phyloP scores from a whole-genome alignment of 306 rosid genomes.

The Dicorynia guianensis region DNA sequence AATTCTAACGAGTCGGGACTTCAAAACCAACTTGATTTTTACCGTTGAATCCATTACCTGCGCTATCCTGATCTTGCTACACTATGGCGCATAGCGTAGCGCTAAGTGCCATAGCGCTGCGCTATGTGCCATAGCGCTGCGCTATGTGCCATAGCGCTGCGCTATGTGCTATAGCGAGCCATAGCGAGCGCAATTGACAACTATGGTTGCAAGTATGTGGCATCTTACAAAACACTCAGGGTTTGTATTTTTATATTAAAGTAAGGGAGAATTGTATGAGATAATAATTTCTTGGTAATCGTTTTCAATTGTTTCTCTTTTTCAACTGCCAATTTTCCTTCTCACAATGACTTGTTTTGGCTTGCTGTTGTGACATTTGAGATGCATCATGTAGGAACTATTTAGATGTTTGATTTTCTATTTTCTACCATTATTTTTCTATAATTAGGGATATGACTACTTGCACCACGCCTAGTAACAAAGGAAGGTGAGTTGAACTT shows the following conservation, averaged over 20 bases:
- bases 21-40: too few relatives aligned
- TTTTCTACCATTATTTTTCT: conserved; percentile 14
- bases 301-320: neutral
- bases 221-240: neutral
- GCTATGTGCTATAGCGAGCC: too few relatives aligned
- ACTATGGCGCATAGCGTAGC: too few relatives aligned
- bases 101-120: too few relatives aligned
- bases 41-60: too few relatives aligned
- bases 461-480: neutral
- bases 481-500: conserved; percentile 19
- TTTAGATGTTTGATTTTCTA: conserved; percentile 8
- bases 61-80: too few relatives aligned
- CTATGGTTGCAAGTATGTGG: conserved; percentile 2
- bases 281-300: conserved; percentile 2
- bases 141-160: too few relatives aligned
- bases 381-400: conserved; percentile 21
- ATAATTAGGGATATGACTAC: conserved; percentile 3
- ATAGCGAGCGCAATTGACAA: too few relatives aligned
- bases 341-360: conserved; percentile 22
- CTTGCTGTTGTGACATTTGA: conserved; percentile 15
- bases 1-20: too few relatives aligned
- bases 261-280: neutral
- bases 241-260: neutral
- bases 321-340: conserved; percentile 3
- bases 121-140: too few relatives aligned